Base-by-base conservation (phyloP, 192 early-diverging fungal species). In the Phycomyces blakesleeanus region DNA sequence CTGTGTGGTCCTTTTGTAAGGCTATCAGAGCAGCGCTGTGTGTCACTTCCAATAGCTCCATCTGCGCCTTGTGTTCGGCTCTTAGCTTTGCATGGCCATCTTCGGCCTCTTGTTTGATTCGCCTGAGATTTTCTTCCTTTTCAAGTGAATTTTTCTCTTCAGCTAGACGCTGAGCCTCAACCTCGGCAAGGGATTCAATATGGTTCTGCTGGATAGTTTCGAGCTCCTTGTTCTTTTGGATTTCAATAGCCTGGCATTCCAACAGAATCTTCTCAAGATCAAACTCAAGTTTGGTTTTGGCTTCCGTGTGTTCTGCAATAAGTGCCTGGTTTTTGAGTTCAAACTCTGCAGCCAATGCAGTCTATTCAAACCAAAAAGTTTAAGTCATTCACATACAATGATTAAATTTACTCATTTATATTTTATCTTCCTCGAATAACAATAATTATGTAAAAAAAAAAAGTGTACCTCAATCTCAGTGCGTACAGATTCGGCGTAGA, bases 311-410 rank as follows among this genome's bases (percentile, higher is more conserved):
- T 24, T 42, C 63, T 41, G 2, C 27, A 2, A 38, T 21, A 21
- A 71, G 20, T 3, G 50, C 27, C 25, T 57, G 49, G 16, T 67
- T 57, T 57, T 67, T 56, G 10, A 14, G 26, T 61, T 72, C 57
- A n/a, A 57, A 41, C 4, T 42, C 55, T 51, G 55, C 55, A 37
- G 55, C 53, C 16, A 55, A 25, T 29, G 54, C 63, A 21, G 55
- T 52, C 53, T 65, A 51, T 34, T 27, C 14, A 47, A n/a, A n/a
- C n/a, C n/a, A n/a, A n/a, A n/a, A n/a, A n/a, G n/a, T n/a, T n/a
- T n/a, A n/a, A n/a, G n/a, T n/a, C n/a, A n/a, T n/a, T n/a, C n/a
- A n/a, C n/a, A n/a, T n/a, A n/a, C n/a, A n/a, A n/a, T n/a, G n/a
- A n/a, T n/a, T n/a, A n/a, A n/a, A n/a, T n/a, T n/a, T n/a, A n/a